Evolutionary conservation across 1,284 basidiomycete species (phyloP), one percentile per base, ranked within the genome.

Genomic region (Kwoniella shivajii): DNA sequence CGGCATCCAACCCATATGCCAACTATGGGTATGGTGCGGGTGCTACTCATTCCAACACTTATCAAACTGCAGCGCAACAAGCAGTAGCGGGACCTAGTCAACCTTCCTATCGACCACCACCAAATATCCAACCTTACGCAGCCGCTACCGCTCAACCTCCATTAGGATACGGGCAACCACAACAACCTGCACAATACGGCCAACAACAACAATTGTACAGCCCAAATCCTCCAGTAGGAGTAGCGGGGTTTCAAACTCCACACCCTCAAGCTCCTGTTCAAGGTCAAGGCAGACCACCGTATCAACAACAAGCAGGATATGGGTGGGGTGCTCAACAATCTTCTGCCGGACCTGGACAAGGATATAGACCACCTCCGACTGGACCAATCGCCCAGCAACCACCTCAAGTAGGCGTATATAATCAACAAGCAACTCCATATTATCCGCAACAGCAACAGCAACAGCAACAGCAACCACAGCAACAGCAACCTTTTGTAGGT

Each of bases 1-100:
- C 57, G 26, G 48, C 61, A n/a, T n/a, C n/a, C 29, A 75, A 75
- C 52, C 67, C 72, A 11, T 73, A 77, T 56, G 72, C 76, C 36
- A 73, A 74, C 58, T 74, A 76, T 51, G 73, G 77, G 4, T 78
- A 78, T 46, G 74, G 75, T 24, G 73, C 72, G 9, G 71, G 70
- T 13, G 73, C 75, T 10, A 47, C 61, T 42, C 72, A 73, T 36
- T 26, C 50, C 6, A 51, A 57, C 20, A 36, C 31, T 18, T 55
- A 56, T 36, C 60, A 56, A 24, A 45, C 45, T 30, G 53, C 48
- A 13, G 49, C 13, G 14, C 29, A 37, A 27, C 31, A 45, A n/a
- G 45, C 55, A 2, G 54, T 57, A 18, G 54, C 56, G 13, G 56
- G 53, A n/a, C 64, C 59, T 10, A 55, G 55, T 44, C 63, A 60